Evolutionary conservation across 495 filamentous ascomycete genomes (phyloP).

Genomic region (Daldinia childiae): DNA sequence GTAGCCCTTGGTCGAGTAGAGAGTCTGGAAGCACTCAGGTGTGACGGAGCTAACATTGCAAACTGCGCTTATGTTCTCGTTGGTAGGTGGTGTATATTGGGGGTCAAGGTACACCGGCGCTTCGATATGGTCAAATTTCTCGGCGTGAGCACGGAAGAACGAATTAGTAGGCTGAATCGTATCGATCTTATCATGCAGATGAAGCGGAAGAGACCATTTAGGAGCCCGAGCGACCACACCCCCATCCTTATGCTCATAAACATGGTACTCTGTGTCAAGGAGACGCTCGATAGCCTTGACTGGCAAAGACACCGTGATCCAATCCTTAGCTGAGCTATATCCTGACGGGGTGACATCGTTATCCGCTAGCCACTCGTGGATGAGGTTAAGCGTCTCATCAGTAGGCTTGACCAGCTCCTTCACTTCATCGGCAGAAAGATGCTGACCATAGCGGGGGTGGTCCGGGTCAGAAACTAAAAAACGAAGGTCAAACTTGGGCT

Average conservation of each 20-base stretch:
- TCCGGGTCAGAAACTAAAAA: conserved; percentile 64
- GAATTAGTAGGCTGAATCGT: conserved; percentile 75
- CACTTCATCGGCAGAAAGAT: conserved; percentile 62
- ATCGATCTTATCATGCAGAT: conserved; percentile 67
- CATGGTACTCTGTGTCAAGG: conserved; percentile 67
- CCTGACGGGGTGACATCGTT: conserved; percentile 59
- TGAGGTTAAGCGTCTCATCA: conserved; percentile 51
- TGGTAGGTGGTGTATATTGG: conserved; percentile 39
- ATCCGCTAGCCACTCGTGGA: conserved; percentile 60
- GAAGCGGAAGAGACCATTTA: conserved; percentile 70
- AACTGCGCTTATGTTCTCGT: conserved; percentile 47
- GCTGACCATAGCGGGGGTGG: conserved; percentile 63
- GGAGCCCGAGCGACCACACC: conserved; percentile 61
- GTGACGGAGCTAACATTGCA: conserved; percentile 64
- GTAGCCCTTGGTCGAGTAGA: conserved; percentile 65
- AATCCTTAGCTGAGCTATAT: conserved; percentile 64
- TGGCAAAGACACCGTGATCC: conserved; percentile 56
- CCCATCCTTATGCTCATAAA: conserved; percentile 62
- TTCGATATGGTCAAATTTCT: conserved; percentile 40
- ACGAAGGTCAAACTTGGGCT: conserved; percentile 46
- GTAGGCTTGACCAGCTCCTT: conserved; percentile 63
- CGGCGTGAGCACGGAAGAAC: conserved; percentile 54
- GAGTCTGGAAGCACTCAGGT: conserved; percentile 61
- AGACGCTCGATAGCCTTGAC: conserved; percentile 63
- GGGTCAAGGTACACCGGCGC: conserved; percentile 33